A percentile compares a stretch with the other conserved stretches of the same genome.
Evolutionary conservation across 371 early-diverging fungal species (phyloP).

Genomic region (Rhizopus arrhizus): DNA sequence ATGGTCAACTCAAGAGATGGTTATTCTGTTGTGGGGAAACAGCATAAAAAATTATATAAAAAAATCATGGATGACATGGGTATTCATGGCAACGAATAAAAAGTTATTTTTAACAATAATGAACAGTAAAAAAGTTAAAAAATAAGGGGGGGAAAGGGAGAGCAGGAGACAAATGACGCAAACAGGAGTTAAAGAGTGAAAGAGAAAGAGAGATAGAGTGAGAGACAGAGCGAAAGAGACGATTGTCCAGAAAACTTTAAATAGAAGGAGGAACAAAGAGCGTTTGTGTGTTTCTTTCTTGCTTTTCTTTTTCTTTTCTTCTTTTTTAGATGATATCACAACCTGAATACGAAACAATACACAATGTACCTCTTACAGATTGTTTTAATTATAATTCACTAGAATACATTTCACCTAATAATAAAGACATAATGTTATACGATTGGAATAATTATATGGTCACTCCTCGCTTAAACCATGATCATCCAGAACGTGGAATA

Average conservation of each 20-base stretch:
- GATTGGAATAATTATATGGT: conserved; percentile 8
- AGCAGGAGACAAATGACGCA: conserved; percentile 12
- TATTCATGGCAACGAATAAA: conserved; percentile 15
- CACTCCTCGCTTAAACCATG: background rate
- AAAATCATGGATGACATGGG: conserved; percentile 55
- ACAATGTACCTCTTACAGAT: background rate
- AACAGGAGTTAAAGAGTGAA: conserved; percentile 9
- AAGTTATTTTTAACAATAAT: background rate
- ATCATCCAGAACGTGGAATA: conserved; percentile 32
- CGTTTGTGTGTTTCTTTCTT: conserved; percentile 7
- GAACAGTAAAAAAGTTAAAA: conserved; percentile 10
- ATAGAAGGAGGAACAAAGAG: background rate
- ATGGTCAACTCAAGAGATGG: conserved; percentile 12
- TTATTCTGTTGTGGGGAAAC: conserved; percentile 22
- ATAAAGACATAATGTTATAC: background rate
- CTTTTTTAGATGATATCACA: background rate
- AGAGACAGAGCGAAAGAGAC: conserved; percentile 1
- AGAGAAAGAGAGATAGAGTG: background rate
- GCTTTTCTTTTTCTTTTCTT: conserved; percentile 6
- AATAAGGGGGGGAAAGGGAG: conserved; percentile 7
- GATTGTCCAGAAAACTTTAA: background rate
- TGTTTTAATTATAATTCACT: background rate
- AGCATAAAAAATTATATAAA: conserved; percentile 37
- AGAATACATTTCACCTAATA: background rate
- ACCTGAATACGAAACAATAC: background rate